phyloP scores from a whole-genome alignment of 345 rosid genomes.

The Populus ilicifolia region DNA sequence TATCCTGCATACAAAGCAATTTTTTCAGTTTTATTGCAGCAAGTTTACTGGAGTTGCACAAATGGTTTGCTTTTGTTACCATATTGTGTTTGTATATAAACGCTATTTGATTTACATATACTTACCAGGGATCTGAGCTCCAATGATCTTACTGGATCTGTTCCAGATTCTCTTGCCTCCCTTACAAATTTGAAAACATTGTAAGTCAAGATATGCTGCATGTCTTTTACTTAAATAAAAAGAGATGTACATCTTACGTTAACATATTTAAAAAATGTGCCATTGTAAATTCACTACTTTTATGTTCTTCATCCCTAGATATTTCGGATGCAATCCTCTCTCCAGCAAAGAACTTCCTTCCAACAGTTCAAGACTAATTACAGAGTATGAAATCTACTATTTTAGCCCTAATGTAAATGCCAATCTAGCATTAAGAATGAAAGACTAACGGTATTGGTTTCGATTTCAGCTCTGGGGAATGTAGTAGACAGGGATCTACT shows the following conservation, averaged over 20 bases:
- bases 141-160: slow-evolving; percentile 39
- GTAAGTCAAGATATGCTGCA: slow-evolving; percentile 26
- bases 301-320: slow-evolving; percentile 30
- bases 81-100: neutral
- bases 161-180: slow-evolving; percentile 30
- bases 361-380: slow-evolving; percentile 22
- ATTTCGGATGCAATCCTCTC: slow-evolving; percentile 48
- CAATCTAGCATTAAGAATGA: neutral
- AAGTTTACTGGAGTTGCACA: neutral
- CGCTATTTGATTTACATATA: slow-evolving; percentile 4
- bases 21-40: neutral
- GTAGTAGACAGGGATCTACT: slow-evolving; percentile 18
- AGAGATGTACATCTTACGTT: too few relatives aligned
- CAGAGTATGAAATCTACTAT: slow-evolving; percentile 42
- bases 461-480: slow-evolving; percentile 41
- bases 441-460: slow-evolving; percentile 10
- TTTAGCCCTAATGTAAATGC: neutral
- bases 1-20: neutral
- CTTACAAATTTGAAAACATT: slow-evolving; percentile 37
- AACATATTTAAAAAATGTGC: too few relatives aligned
- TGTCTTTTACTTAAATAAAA: neutral
- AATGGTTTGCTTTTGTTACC: neutral
- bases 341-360: slow-evolving; percentile 24
- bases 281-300: neutral
- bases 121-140: slow-evolving; percentile 49